phyloP scores from a whole-genome alignment of 352 stramenopile genomes.

The Pythium dissimile region DNA sequence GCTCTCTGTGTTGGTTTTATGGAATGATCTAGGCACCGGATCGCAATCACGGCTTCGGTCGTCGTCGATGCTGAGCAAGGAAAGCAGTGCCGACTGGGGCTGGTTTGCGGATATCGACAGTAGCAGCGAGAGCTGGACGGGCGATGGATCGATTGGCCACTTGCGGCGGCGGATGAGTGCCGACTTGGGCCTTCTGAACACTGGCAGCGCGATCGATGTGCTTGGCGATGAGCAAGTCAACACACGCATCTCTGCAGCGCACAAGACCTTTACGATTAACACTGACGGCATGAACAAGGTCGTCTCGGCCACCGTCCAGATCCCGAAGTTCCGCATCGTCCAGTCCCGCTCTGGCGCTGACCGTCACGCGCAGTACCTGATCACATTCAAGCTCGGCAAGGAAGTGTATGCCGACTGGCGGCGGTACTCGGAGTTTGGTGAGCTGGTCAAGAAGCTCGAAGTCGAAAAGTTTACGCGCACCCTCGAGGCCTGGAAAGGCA shows the following conservation, averaged over 20 bases:
- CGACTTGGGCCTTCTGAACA: slow-evolving; percentile 67
- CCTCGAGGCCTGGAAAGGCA: slow-evolving; percentile 62
- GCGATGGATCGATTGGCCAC: slow-evolving; percentile 63
- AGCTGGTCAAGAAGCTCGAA: slow-evolving; percentile 77
- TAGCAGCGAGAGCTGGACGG: slow-evolving; percentile 77
- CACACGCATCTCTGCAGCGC: slow-evolving; percentile 74
- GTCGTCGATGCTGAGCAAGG: slow-evolving; percentile 69
- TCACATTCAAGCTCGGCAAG: slow-evolving; percentile 84
- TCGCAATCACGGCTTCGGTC: slow-evolving; percentile 48
- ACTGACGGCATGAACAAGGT: slow-evolving; percentile 78
- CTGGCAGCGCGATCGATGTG: slow-evolving; percentile 59
- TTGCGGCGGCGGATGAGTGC: slow-evolving; percentile 63
- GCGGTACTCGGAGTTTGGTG: slow-evolving; percentile 86
- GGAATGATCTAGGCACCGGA: slow-evolving; percentile 14
- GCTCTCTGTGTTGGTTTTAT: slow-evolving; percentile 8
- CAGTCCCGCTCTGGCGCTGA: slow-evolving; percentile 76
- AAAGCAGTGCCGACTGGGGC: slow-evolving; percentile 81
- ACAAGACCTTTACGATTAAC: slow-evolving; percentile 83
- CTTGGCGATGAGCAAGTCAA: slow-evolving; percentile 83
- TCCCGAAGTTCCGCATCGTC: slow-evolving; percentile 88
- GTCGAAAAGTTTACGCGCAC: slow-evolving; percentile 51
- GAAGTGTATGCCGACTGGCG: slow-evolving; percentile 86
- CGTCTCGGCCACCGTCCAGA: slow-evolving; percentile 73
- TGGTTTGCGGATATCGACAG: slow-evolving; percentile 89
- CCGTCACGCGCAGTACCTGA: slow-evolving; percentile 85